A percentile compares a stretch with the other conserved stretches of the same genome.
Conservation (phyloP, 768 basidiomycete species). For the Phlegmacium glaucopus region DNA sequence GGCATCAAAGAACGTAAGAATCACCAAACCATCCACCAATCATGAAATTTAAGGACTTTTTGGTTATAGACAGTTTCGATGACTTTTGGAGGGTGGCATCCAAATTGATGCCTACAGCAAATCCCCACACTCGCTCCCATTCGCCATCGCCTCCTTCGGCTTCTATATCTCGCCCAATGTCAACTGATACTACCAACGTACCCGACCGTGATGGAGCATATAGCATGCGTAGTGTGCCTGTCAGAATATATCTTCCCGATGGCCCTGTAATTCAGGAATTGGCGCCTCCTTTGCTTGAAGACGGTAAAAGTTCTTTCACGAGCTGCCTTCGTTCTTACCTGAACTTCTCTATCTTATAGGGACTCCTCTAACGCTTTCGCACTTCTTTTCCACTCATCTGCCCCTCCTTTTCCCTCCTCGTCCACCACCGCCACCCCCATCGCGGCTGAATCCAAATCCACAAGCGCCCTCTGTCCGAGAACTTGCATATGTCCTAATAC, state of each 20-base stretch:
- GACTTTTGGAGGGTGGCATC: constrained; percentile 91
- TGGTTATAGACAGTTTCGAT: constrained; percentile 83
- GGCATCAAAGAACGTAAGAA: constrained; percentile 88
- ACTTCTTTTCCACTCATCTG: constrained; percentile 67
- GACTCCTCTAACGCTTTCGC: constrained; percentile 63
- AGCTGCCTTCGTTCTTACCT: constrained; percentile 1
- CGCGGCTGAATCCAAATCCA: constrained; percentile 35
- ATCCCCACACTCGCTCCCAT: constrained; percentile 54
- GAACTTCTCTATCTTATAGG: constrained; percentile 42
- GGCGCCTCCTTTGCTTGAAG: constrained; percentile 72
- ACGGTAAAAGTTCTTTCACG: constrained; percentile 52
- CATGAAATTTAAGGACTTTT: constrained; percentile 5
- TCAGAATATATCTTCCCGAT: constrained; percentile 85
- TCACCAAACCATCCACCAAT: constrained; percentile 6
- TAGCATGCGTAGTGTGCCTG: constrained; percentile 82
- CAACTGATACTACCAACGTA: constrained; percentile 52
- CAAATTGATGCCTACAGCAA: constrained; percentile 88
- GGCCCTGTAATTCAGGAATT: constrained; percentile 91
- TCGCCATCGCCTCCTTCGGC: constrained; percentile 54
- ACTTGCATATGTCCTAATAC: constrained; percentile 76
- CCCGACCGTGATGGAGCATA: constrained; percentile 81
- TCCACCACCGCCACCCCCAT: constrained; percentile 40
- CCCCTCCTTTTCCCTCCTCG: constrained; percentile 74
- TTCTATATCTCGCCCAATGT: constrained; percentile 62
- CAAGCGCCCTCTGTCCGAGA: constrained; percentile 36